Evolutionary conservation across 768 basidiomycete genomes (phyloP), one percentile per base, ranked within the genome.

Genomic region (Boletus huronensis): DNA sequence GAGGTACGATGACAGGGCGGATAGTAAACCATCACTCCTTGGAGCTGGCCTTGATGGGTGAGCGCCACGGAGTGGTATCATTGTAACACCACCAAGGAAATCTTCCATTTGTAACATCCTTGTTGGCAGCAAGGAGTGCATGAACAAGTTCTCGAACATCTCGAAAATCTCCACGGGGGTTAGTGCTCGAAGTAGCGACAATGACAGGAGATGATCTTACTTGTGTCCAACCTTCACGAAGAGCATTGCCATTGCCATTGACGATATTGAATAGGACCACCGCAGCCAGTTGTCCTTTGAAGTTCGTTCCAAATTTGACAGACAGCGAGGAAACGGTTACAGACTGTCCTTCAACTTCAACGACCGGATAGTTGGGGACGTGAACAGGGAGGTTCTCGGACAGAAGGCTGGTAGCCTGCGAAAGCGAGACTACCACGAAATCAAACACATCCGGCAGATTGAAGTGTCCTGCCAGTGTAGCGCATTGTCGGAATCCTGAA

Each of bases 211-310:
- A 19, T 21, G 31, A 47, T 57, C 76, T 59, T 58, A 92, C 90
- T 77, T 92, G 89, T 5, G 83, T 85, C 97, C 97, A 99, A 25
- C 96, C 95, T 69, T 95, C 93, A 29, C 95, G 82, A 48, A 99
- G 81, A 10, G 93, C 90, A 59, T 93, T 89, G 8, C 92, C 94
- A 67, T 98, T 95, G 11, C 93, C 90, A 63, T 98, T 98, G 16
- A 97, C 92, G 46, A 98, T 96, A 58, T 95, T 95, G 76, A 99
- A 99, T 48, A 99, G 72, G 9, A 98, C 93, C 25, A 99, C 96
- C 14, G 96, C 94, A 34, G 97, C 96, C 23, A 99, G 78, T 65
- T 99, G 97, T 9, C 90, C 90, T 68, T 92, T 89, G 76, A 98
- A 90, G 68, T 94, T 94, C 38, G 88, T 93, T 28, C 97, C 97